Percentiles rank a stretch among this genome's conserved stretches.
Conservation (phyloP, 768 basidiomycete genomes). For the Pleurotus platypus region DNA sequence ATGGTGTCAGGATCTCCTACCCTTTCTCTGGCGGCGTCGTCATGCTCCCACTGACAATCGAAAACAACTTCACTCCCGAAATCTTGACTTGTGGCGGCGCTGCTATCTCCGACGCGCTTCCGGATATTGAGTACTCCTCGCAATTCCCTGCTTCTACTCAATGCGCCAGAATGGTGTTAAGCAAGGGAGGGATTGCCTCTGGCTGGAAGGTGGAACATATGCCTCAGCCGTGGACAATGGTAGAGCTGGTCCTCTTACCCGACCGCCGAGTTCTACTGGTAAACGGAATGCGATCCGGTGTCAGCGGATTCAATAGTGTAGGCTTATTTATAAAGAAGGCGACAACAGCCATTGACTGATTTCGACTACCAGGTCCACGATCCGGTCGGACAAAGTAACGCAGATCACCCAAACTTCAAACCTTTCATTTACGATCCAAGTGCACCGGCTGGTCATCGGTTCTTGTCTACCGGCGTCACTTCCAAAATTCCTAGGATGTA, state of each 20-base stretch:
- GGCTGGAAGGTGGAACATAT: constrained; percentile 45
- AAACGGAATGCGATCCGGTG: constrained; percentile 39
- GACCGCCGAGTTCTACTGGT: constrained; percentile 38
- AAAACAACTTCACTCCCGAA: constrained; percentile 37
- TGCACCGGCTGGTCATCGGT: constrained; percentile 22
- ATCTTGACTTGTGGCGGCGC: constrained; percentile 45
- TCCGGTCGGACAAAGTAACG: constrained; percentile 32
- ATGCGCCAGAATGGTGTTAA: constrained; percentile 38
- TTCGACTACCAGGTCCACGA: constrained; percentile 7
- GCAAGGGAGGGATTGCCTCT: constrained; percentile 33
- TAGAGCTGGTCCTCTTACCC: constrained; percentile 32
- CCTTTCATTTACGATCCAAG: constrained; percentile 28
- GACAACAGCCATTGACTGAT: not conserved
- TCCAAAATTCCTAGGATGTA: constrained; percentile 28
- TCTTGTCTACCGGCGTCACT: constrained; percentile 25
- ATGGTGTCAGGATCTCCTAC: constrained; percentile 37
- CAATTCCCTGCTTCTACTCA: constrained; percentile 37
- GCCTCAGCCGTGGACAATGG: constrained; percentile 35
- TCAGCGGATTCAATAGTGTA: constrained; percentile 34
- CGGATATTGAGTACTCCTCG: constrained; percentile 24
- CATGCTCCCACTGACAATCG: constrained; percentile 32
- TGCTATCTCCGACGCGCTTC: constrained; percentile 25
- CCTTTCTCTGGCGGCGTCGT: constrained; percentile 34
- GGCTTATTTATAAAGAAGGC: not conserved
- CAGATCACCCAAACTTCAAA: constrained; percentile 29